Conservation (phyloP, 169 alveolate genomes). For the Eimeria praecox region DNA sequence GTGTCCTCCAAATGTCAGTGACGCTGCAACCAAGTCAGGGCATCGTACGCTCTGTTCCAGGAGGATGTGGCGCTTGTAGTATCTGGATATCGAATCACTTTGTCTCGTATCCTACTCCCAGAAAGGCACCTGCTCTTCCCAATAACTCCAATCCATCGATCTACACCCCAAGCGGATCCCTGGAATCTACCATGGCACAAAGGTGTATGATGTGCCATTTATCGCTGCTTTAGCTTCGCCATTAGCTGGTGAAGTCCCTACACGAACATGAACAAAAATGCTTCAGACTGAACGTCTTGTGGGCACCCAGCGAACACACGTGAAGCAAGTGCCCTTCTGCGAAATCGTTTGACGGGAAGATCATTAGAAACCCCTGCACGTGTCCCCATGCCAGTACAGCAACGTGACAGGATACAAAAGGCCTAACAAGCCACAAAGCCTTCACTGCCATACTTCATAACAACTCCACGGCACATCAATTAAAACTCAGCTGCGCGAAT, state of each 20-base stretch:
- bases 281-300: no score
- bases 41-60: neutral
- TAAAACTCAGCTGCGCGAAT: neutral
- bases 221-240: no score
- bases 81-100: neutral
- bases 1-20: neutral
- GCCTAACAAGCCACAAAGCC: neutral
- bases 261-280: no score
- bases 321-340: no score
- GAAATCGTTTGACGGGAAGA: no score
- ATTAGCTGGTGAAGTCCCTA: no score
- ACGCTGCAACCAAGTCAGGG: neutral
- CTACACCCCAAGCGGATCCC: no score
- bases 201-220: no score
- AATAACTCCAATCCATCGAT: neutral
- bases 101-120: neutral
- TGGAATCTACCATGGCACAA: no score
- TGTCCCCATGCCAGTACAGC: neutral
- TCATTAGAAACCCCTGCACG: no score
- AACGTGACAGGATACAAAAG: neutral
- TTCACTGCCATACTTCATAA: neutral
- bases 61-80: neutral
- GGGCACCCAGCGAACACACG: no score
- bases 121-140: neutral
- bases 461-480: neutral